Evolutionary conservation across 176 grass and related monocot species (phyloP).

Genomic region (Oryza punctata): DNA sequence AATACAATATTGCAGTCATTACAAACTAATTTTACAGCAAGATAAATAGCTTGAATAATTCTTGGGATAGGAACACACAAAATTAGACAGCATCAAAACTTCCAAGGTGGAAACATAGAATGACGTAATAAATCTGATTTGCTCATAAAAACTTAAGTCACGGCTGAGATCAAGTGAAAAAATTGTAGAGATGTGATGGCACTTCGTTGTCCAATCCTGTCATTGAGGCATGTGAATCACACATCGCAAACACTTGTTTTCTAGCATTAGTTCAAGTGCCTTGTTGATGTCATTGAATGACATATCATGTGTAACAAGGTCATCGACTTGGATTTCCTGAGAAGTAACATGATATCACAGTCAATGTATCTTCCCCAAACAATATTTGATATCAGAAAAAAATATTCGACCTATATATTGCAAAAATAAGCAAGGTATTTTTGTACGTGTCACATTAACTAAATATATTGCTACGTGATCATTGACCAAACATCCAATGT

Average conservation of each 20-base stretch:
- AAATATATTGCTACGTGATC: background rate
- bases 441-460: background rate
- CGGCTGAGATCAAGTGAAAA: conserved; percentile 15
- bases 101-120: conserved; percentile 20
- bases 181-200: conserved; percentile 35
- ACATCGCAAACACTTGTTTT: conserved; percentile 83
- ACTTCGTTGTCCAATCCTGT: conserved; percentile 31
- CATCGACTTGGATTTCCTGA: conserved; percentile 91
- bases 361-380: conserved; percentile 9
- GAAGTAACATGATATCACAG: conserved; percentile 23
- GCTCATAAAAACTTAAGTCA: conserved; percentile 8
- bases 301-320: conserved; percentile 86
- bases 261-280: conserved; percentile 74
- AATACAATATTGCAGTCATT: conserved; percentile 3
- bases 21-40: conserved; percentile 22
- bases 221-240: conserved; percentile 82
- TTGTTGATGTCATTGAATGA: conserved; percentile 77
- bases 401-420: background rate
- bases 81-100: background rate
- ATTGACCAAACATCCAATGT: background rate
- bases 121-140: background rate
- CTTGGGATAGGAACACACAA: background rate
- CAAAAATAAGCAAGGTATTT: background rate
- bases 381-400: conserved; percentile 24
- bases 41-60: conserved; percentile 19